Conservation (phyloP, 2,329 filamentous ascomycete genomes). For the Stachybotrys chartarum region DNA sequence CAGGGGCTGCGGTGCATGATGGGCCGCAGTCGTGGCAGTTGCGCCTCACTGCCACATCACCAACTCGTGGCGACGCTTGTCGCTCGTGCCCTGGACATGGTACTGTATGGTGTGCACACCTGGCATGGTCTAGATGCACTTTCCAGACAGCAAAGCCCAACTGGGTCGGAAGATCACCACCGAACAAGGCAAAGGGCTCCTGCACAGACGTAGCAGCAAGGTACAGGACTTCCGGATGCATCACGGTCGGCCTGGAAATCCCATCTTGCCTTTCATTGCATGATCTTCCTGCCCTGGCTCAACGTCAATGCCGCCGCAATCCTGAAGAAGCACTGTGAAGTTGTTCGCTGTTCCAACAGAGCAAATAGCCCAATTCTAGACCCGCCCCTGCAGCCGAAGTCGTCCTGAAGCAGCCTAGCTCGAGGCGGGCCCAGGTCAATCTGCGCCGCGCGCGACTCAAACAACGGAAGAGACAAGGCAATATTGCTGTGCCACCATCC, state of each 20-base stretch:
- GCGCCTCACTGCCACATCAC: neutral
- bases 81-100: neutral
- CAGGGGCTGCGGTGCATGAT: too few relatives aligned
- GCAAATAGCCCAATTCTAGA: neutral
- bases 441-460: neutral
- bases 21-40: neutral
- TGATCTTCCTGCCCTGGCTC: neutral
- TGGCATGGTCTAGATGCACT: neutral
- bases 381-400: neutral
- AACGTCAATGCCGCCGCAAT: neutral
- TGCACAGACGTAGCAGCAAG: neutral
- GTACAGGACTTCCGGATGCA: neutral
- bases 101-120: neutral
- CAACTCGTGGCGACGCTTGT: neutral
- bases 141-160: neutral
- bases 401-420: neutral
- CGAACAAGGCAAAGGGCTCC: neutral
- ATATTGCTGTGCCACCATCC: neutral
- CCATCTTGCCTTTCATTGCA: neutral
- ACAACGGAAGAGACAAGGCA: neutral
- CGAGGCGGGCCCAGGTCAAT: neutral
- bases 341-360: too few relatives aligned
- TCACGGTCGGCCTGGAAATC: neutral
- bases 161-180: neutral
- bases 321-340: neutral